phyloP scores from a whole-genome alignment of 2,329 filamentous ascomycete species.

The Ophiostoma perfectum region DNA sequence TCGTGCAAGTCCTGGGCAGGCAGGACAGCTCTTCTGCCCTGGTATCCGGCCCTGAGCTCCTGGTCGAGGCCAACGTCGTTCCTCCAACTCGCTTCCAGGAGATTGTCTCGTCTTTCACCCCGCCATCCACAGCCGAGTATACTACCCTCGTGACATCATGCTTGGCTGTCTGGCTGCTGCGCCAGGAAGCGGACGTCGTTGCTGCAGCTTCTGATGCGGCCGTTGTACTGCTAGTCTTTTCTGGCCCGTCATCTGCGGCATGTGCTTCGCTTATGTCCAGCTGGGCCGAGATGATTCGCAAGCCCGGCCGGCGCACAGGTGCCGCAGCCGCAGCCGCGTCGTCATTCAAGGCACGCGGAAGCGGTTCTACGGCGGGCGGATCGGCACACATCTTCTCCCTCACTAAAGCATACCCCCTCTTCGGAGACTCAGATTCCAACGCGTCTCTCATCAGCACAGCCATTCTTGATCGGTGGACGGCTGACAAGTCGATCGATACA shows the following conservation, averaged over 20 bases:
- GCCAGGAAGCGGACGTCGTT: conserved; percentile 48
- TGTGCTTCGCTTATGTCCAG: conserved; percentile 35
- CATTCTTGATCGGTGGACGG: conserved; percentile 49
- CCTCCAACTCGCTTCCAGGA: conserved; percentile 16
- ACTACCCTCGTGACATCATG: conserved; percentile 12
- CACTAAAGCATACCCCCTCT: conserved; percentile 44
- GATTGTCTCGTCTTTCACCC: neutral
- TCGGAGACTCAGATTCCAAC: conserved; percentile 23
- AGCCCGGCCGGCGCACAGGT: conserved; percentile 23
- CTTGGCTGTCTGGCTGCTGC: conserved; percentile 40
- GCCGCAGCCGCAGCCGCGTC: conserved; percentile 16
- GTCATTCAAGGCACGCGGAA: conserved; percentile 25
- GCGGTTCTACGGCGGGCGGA: conserved; percentile 34
- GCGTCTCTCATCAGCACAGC: conserved; percentile 33
- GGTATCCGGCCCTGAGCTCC: conserved; percentile 19
- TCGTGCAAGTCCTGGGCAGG: conserved; percentile 39
- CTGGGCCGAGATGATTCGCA: conserved; percentile 44
- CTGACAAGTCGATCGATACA: conserved; percentile 47
- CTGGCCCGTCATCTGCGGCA: conserved; percentile 28
- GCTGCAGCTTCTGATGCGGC: conserved; percentile 47
- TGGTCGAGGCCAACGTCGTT: conserved; percentile 12
- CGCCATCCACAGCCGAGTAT: neutral
- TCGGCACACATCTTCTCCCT: conserved; percentile 51
- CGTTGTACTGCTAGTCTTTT: conserved; percentile 41
- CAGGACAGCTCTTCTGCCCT: neutral